Evolutionary conservation across 2,329 filamentous ascomycete species (phyloP).

Genomic region (Ophiostoma australiae): DNA sequence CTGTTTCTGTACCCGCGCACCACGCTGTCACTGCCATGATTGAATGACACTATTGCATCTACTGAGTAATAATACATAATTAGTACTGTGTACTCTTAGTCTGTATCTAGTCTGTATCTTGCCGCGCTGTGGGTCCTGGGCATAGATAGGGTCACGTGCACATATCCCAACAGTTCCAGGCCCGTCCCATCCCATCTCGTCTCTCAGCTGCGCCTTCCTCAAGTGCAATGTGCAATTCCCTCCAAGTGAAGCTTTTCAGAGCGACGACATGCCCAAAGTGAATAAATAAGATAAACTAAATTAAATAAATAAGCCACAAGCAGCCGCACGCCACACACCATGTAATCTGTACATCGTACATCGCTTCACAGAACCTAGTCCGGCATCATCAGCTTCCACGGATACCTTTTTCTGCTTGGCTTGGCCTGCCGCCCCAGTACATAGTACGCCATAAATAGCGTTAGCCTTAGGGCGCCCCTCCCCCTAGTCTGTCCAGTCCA

Average conservation of each 20-base stretch:
- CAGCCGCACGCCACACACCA: background rate
- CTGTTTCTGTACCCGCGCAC: background rate
- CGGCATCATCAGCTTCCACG: conserved; percentile 8
- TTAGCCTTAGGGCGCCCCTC: background rate
- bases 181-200: conserved; percentile 1
- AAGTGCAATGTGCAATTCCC: conserved; percentile 15
- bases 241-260: conserved; percentile 6
- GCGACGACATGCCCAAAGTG: background rate
- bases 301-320: background rate
- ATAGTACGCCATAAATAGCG: conserved; percentile 7
- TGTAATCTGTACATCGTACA: background rate
- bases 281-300: too few relatives aligned
- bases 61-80: too few relatives aligned
- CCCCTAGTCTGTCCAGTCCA: conserved; percentile 13
- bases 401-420: background rate
- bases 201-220: conserved; percentile 2
- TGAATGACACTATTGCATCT: conserved; percentile 7
- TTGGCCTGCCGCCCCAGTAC: conserved; percentile 3
- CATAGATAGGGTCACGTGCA: conserved; percentile 19
- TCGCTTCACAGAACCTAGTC: background rate
- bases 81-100: too few relatives aligned
- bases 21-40: conserved; percentile 12
- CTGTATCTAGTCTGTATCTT: conserved; percentile 6
- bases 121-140: conserved; percentile 15
- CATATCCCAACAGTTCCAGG: conserved; percentile 19